Evolutionary conservation across 2,329 filamentous ascomycete species (phyloP).

Genomic region (Cadophora sp.): DNA sequence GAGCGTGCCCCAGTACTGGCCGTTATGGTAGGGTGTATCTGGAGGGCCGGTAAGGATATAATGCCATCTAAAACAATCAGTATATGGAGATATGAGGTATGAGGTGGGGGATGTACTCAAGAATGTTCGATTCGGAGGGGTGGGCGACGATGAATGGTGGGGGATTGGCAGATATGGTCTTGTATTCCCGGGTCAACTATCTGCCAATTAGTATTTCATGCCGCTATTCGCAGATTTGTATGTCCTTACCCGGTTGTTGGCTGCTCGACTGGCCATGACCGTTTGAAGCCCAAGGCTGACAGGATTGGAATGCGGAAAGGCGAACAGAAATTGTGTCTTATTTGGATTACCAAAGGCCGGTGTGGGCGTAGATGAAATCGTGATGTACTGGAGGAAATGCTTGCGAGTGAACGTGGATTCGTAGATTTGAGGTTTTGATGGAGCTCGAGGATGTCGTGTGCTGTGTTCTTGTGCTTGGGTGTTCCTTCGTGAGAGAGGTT

Average conservation of each 20-base stretch:
- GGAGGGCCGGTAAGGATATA: conserved; percentile 96
- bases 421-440: background rate
- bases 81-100: conserved; percentile 1
- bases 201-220: conserved; percentile 46
- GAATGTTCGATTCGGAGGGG: conserved; percentile 88
- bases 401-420: background rate
- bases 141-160: conserved; percentile 90
- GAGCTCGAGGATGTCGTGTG: background rate
- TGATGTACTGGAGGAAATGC: background rate
- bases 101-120: conserved; percentile 67
- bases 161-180: conserved; percentile 73
- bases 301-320: background rate
- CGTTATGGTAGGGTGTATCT: conserved; percentile 89
- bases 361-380: background rate
- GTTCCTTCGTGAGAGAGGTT: background rate
- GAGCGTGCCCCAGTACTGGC: conserved; percentile 98
- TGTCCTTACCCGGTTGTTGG: conserved; percentile 70
- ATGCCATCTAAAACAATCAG: conserved; percentile 72
- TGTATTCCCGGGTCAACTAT: conserved; percentile 68
- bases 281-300: conserved; percentile 15
- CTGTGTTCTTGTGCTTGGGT: background rate
- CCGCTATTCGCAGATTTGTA: conserved; percentile 41
- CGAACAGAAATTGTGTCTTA: background rate
- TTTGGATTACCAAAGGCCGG: background rate
- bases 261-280: conserved; percentile 73